Evolutionary conservation across 2,329 filamentous ascomycete genomes (phyloP).

Genomic region (Colletotrichum noveboracense): DNA sequence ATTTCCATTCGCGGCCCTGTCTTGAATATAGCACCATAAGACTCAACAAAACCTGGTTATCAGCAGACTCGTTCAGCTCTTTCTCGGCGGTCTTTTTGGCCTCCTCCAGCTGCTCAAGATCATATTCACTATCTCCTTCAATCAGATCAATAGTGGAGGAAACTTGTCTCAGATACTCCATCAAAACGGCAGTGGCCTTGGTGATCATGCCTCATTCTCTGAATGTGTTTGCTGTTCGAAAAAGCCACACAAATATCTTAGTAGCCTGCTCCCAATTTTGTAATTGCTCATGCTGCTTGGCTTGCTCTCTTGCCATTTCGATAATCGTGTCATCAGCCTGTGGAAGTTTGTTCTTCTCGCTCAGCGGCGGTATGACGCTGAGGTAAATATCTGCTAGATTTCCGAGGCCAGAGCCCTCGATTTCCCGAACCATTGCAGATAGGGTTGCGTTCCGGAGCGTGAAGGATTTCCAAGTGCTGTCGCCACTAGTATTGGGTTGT

Average conservation of each 20-base stretch:
- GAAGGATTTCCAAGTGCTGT: not conserved
- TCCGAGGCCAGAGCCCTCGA: not conserved
- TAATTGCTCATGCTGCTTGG: not conserved
- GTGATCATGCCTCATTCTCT: rapidly evolving
- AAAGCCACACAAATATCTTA: not conserved
- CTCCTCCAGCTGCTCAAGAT: not conserved
- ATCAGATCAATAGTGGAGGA: not conserved
- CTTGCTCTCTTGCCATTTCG: not conserved
- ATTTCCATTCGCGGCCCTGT: not conserved
- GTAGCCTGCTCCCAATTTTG: not conserved
- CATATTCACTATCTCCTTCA: not conserved
- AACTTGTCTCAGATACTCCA: not conserved
- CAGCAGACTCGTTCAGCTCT: not conserved
- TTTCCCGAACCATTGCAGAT: not conserved
- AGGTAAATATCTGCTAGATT: not conserved
- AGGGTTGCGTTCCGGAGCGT: not conserved
- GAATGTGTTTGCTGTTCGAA: not conserved
- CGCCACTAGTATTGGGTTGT: no score
- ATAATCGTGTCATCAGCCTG: not conserved
- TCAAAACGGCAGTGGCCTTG: not conserved
- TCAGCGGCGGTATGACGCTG: not conserved
- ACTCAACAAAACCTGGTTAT: not conserved
- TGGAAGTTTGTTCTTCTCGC: not conserved
- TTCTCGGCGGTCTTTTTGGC: rapidly evolving
- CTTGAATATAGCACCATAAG: not conserved